Conservation (phyloP, 257 asterid genomes). For the Solanum gracilifrons region DNA sequence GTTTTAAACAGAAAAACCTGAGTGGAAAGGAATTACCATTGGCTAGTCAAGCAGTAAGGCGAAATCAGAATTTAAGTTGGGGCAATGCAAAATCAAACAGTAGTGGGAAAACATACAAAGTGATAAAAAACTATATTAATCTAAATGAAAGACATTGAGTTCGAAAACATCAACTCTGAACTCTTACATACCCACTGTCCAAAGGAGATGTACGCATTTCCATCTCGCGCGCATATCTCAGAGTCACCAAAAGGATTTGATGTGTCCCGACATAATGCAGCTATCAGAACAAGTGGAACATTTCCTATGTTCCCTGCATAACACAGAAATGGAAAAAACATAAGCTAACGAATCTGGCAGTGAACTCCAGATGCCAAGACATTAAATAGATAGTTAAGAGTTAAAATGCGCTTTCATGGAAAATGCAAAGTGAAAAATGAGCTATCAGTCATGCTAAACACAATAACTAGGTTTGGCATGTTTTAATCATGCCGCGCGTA, state of each 20-base stretch:
- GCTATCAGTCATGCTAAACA: neutral
- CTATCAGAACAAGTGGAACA: slow-evolving; percentile 92
- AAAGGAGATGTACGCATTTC: slow-evolving; percentile 94
- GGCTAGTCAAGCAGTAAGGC: neutral
- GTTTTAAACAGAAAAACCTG: neutral
- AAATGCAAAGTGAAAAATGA: neutral
- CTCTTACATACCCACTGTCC: slow-evolving; percentile 87
- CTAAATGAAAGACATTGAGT: neutral
- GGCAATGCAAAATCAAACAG: neutral
- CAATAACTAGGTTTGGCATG: neutral
- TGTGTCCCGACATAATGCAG: slow-evolving; percentile 87
- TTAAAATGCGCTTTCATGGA: neutral
- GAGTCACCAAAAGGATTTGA: slow-evolving; percentile 85
- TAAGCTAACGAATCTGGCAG: neutral
- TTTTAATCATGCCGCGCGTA: neutral
- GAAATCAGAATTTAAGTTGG: neutral
- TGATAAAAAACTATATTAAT: neutral
- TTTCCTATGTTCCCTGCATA: slow-evolving; percentile 89
- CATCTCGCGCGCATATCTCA: slow-evolving; percentile 74
- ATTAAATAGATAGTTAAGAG: neutral
- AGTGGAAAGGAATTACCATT: neutral
- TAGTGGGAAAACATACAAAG: neutral
- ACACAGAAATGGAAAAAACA: neutral
- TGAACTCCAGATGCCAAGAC: neutral
- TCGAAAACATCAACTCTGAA: neutral